These are phyloP conservation scores for Murraya koenigii DNA, from an alignment of 345 rosid species.

Conservation along the genomic window DNA sequence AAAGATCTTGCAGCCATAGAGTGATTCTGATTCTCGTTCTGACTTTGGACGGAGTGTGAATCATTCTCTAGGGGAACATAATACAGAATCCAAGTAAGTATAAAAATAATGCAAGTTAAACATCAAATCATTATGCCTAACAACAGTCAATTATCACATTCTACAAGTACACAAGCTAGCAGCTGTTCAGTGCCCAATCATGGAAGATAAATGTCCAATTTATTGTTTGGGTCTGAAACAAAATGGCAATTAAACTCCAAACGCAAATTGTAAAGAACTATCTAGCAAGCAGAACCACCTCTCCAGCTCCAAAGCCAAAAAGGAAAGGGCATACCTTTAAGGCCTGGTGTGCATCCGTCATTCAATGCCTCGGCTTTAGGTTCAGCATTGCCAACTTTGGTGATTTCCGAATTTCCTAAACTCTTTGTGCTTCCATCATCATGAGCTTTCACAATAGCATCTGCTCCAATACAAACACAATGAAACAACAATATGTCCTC, in stretches of 20 bases:
- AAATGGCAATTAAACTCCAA: neutral
- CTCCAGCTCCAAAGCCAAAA: neutral
- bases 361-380: conserved; percentile 34
- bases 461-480: conserved; percentile 36
- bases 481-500: conserved; percentile 9
- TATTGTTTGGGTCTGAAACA: neutral
- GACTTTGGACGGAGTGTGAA: conserved; percentile 28
- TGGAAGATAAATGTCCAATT: neutral
- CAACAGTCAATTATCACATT: neutral
- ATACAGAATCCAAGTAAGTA: conserved; percentile 3
- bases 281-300: neutral
- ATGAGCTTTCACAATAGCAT: conserved; percentile 38
- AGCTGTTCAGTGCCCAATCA: neutral
- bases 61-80: conserved; percentile 43
- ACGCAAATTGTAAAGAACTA: neutral
- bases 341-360: conserved; percentile 30
- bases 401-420: conserved; percentile 34
- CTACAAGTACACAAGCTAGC: neutral
- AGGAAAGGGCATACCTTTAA: conserved; percentile 42
- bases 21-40: conserved; percentile 45
- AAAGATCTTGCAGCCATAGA: conserved; percentile 50
- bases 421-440: conserved; percentile 31
- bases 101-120: neutral
- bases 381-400: conserved; percentile 22
- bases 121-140: neutral